phyloP scores from a whole-genome alignment of 768 basidiomycete genomes.

The Leccinum broughii region DNA sequence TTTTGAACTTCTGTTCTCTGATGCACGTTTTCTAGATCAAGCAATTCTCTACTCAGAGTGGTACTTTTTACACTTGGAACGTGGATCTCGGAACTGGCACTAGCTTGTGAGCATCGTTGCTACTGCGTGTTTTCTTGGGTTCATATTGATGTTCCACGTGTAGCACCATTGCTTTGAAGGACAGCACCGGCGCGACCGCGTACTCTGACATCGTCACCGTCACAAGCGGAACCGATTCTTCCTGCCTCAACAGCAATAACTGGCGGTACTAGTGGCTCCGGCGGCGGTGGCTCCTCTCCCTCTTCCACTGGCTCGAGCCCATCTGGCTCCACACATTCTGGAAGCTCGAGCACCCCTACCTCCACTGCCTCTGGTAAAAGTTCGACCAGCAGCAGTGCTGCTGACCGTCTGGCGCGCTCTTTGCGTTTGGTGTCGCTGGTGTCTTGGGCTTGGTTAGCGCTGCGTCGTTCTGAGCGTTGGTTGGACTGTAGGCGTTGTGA shows the following conservation, averaged over 20 bases:
- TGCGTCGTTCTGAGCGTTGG: conserved; percentile 41
- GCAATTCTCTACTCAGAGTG: conserved; percentile 49
- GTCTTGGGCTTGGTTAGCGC: conserved; percentile 54
- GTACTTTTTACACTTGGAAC: conserved; percentile 51
- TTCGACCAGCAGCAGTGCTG: conserved; percentile 32
- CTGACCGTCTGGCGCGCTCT: conserved; percentile 31
- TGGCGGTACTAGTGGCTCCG: conserved; percentile 2
- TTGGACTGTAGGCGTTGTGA: conserved; percentile 1
- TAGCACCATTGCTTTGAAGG: conserved; percentile 60
- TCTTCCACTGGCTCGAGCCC: conserved; percentile 5
- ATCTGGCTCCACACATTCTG: background rate
- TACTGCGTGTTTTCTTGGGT: background rate
- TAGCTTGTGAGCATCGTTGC: conserved; percentile 39
- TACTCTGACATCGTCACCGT: conserved; percentile 56
- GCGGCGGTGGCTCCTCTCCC: background rate
- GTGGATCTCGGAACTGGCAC: conserved; percentile 48
- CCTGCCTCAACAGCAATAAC: conserved; percentile 29
- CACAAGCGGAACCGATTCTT: conserved; percentile 32
- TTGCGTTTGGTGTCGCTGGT: conserved; percentile 46
- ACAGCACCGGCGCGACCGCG: conserved; percentile 51
- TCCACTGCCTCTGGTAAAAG: conserved; percentile 25
- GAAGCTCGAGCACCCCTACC: conserved; percentile 7
- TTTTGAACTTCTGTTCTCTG: background rate
- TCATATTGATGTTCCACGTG: background rate
- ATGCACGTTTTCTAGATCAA: conserved; percentile 44